Percentiles rank a stretch among this genome's conserved stretches.
Evolutionary conservation across 495 filamentous ascomycete genomes (phyloP).

Genomic region (Aspergillus saccharolyticus): DNA sequence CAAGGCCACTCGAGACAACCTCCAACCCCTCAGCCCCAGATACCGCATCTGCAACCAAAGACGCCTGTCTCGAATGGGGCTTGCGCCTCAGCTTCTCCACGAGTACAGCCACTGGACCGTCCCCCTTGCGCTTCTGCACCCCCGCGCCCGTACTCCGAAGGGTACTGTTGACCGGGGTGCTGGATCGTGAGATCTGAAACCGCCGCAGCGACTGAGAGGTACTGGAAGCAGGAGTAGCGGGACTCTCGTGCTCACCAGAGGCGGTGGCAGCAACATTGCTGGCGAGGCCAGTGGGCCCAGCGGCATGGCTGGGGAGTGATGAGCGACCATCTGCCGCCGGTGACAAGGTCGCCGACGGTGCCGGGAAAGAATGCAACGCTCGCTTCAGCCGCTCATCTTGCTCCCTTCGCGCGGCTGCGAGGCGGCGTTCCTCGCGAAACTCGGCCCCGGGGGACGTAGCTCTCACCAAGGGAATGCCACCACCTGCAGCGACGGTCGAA

Average conservation of each 20-base stretch:
- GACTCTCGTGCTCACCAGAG: slow-evolving; percentile 12
- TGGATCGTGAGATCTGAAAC: slow-evolving; percentile 41
- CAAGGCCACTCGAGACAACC: background rate
- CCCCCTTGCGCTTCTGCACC: slow-evolving; percentile 37
- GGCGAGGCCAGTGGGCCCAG: background rate
- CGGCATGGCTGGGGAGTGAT: background rate
- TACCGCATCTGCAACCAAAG: slow-evolving; percentile 34
- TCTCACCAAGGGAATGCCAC: slow-evolving; percentile 32
- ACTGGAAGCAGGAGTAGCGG: slow-evolving; percentile 16
- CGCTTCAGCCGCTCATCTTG: slow-evolving; percentile 27
- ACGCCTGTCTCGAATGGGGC: slow-evolving; percentile 38
- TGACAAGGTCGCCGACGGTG: background rate
- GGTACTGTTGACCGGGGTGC: slow-evolving; percentile 20
- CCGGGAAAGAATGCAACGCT: slow-evolving; percentile 22
- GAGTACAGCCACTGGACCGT: slow-evolving; percentile 35
- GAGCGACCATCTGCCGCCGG: background rate
- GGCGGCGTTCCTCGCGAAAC: slow-evolving; percentile 35
- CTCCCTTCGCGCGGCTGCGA: slow-evolving; percentile 28
- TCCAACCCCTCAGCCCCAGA: slow-evolving; percentile 13
- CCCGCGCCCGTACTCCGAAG: slow-evolving; percentile 26
- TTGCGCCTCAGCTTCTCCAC: slow-evolving; percentile 39
- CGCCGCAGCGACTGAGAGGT: slow-evolving; percentile 28
- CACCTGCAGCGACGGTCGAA: slow-evolving; percentile 9
- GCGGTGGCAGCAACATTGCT: background rate
- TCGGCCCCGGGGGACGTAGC: slow-evolving; percentile 45